A percentile compares a stretch with the other conserved stretches of the same genome.
Conservation (phyloP, 1,284 basidiomycete species). For the Leccinum discolor region DNA sequence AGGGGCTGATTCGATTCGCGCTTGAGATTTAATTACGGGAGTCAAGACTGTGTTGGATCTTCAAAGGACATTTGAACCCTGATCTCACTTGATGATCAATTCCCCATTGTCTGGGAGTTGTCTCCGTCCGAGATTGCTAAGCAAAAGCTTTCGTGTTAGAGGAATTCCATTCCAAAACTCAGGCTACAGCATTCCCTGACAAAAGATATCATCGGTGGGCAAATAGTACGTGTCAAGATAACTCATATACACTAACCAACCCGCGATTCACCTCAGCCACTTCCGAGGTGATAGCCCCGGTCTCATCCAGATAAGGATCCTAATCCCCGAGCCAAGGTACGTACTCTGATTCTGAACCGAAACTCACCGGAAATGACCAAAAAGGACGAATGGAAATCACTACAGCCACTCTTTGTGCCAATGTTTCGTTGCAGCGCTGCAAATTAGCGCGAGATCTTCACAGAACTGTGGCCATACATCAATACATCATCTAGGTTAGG, state of each 20-base stretch:
- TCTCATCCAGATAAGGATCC: too few species aligned
- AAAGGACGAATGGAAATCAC: background rate
- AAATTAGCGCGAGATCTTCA: background rate
- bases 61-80: background rate
- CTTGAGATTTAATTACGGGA: background rate
- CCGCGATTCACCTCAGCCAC: background rate
- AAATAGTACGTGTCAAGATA: background rate
- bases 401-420: background rate
- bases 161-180: background rate
- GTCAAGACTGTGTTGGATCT: background rate
- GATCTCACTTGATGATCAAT: background rate
- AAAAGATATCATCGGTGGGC: background rate
- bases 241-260: background rate
- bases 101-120: background rate
- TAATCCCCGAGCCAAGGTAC: background rate
- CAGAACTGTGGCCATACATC: background rate
- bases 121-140: background rate
- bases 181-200: background rate
- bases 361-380: background rate
- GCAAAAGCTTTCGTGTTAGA: background rate
- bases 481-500: background rate
- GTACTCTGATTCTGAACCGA: background rate
- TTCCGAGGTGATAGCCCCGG: too few species aligned
- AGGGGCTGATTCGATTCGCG: background rate
- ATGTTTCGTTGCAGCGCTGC: background rate